Evolutionary conservation across 345 rosid genomes (phyloP), one percentile per base, ranked within the genome.

Genomic region (Rhizophora apiculata): DNA sequence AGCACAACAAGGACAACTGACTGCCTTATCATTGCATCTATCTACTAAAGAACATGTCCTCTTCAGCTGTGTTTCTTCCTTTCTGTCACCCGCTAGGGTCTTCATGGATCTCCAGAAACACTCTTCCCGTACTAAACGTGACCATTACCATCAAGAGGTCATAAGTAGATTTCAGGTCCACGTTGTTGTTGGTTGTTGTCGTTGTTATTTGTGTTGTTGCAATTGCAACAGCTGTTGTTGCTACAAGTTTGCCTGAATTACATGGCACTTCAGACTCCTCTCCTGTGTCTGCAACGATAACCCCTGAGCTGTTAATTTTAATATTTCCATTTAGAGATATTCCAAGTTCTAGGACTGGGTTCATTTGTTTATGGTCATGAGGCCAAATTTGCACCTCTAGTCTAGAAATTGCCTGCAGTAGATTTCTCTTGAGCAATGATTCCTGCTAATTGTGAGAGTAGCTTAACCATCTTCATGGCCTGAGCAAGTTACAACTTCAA

Each of bases 351-450:
- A 30, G 48, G 6, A 13, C 1, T 1, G 8, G 27, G n/a, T 26
- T 34, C 3, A 21, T 24, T 15, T 31, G 39, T 39, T n/a, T 5
- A 21, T 1, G 15, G 27, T 10, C 22, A 4, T 0, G 11, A 49
- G 52, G 8, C 3, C 3, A 18, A 1, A 6, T 21, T 52, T 67
- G 5, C 74, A 87, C 94, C 96, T 88, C 88, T 54, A 88, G 62
- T 69, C 26, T 69, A 63, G 87, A 85, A 60, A 86, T 71, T 68
- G 67, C 76, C 78, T 78, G 80, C 52, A 80, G 62, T 75, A 79
- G 87, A 58, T 70, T 84, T 93, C 79, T 90, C 98, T 54, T 87
- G 88, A 57, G 83, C 73, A 34, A 72, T 82, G 60, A 87, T 89
- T 63, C 74, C 73, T 1, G 92, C 88, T 68, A 93, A 78, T 71